Conservation (phyloP, 2,329 filamentous ascomycete species). For the Polychaeton citri region DNA sequence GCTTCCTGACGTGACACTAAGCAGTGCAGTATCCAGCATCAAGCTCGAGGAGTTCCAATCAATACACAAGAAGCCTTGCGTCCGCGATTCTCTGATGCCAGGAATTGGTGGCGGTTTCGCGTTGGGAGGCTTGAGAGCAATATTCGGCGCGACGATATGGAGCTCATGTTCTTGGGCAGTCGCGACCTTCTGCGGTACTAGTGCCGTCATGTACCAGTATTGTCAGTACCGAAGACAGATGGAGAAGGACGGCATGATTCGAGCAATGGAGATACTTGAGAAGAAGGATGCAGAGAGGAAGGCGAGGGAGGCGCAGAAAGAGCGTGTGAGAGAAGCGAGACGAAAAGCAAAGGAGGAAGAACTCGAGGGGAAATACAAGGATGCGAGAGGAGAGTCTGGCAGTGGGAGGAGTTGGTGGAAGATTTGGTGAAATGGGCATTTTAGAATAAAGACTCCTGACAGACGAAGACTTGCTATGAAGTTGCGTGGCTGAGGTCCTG, state of each 20-base stretch:
- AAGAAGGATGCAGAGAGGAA: constrained; percentile 53
- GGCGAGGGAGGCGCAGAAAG: constrained; percentile 33
- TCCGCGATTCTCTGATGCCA: constrained; percentile 65
- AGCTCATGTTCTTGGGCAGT: constrained; percentile 77
- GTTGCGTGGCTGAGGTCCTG: no score
- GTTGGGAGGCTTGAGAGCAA: constrained; percentile 58
- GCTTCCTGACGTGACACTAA: constrained; percentile 37
- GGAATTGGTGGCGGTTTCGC: constrained; percentile 72
- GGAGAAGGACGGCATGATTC: constrained; percentile 72
- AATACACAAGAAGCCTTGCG: constrained; percentile 70
- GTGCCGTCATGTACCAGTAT: constrained; percentile 67
- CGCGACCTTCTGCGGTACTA: constrained; percentile 55
- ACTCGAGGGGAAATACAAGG: constrained; percentile 10
- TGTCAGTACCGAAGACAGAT: constrained; percentile 62
- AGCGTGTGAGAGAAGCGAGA: constrained; percentile 25
- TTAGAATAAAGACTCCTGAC: no score
- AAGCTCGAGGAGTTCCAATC: constrained; percentile 55
- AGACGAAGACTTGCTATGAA: no score
- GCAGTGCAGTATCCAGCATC: constrained; percentile 54
- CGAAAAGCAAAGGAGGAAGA: constrained; percentile 28
- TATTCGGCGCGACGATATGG: constrained; percentile 54
- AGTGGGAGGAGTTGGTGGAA: constrained; percentile 20
- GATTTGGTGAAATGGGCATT: constrained; percentile 22
- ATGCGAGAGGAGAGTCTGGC: constrained; percentile 5
- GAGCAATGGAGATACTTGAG: constrained; percentile 71